Conservation (phyloP, 345 rosid genomes). For the Dimocarpus longan region DNA sequence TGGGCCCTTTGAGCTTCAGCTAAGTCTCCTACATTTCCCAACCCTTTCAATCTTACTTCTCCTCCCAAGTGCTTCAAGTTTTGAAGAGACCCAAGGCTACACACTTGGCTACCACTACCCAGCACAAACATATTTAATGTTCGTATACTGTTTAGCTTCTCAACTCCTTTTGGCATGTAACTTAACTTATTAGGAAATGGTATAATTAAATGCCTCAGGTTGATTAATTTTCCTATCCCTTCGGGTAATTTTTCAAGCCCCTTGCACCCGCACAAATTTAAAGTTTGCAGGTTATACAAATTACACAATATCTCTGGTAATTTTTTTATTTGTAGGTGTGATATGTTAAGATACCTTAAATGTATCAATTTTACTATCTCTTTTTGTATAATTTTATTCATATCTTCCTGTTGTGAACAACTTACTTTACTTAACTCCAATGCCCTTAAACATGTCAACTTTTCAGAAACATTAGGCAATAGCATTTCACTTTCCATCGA, state of each 20-base stretch:
- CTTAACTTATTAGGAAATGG: fast-evolving
- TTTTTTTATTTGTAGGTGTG: background rate
- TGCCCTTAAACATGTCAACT: background rate
- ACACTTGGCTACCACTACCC: background rate
- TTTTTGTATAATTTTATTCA: background rate
- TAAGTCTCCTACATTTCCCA: background rate
- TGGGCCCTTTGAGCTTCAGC: background rate
- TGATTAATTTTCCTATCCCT: background rate
- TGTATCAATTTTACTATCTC: background rate
- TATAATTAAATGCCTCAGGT: background rate
- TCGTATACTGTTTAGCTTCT: background rate
- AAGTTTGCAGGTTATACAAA: no score
- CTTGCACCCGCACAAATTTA: no score
- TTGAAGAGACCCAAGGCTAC: background rate
- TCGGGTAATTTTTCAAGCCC: no score
- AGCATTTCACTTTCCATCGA: no score
- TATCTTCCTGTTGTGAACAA: no score
- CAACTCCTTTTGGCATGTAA: background rate
- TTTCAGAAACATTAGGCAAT: no score
- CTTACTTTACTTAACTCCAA: background rate
- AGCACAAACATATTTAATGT: background rate
- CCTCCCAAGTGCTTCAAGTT: background rate
- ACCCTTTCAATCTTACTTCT: background rate
- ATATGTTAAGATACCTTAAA: background rate
- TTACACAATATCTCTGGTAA: no score